Percentiles rank a stretch among this genome's conserved stretches.
Conservation (phyloP, 345 rosid genomes). For the Hirschfeldia incana region DNA sequence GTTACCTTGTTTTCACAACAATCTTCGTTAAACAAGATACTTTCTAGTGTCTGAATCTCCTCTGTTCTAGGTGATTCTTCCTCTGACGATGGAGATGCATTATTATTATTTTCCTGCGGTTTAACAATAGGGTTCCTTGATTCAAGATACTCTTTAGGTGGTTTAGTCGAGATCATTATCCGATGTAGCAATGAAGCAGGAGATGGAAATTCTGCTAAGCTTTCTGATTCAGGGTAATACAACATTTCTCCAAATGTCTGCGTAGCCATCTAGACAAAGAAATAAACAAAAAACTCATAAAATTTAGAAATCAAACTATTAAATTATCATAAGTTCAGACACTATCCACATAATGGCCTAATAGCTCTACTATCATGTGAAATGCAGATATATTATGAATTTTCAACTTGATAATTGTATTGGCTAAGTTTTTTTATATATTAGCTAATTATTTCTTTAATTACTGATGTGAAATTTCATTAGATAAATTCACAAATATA, state of each 20-base stretch:
- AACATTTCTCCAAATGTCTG: constrained; percentile 71
- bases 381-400: background rate
- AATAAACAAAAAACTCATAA: background rate
- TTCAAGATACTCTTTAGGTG: constrained; percentile 84
- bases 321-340: background rate
- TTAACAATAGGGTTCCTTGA: constrained; percentile 41
- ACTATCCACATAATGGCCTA: background rate
- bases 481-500: background rate
- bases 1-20: background rate
- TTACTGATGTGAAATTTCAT: background rate
- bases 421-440: background rate
- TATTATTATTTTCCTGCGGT: constrained; percentile 39
- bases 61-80: constrained; percentile 45
- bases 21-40: constrained; percentile 36
- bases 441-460: background rate
- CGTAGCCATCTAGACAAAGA: constrained; percentile 57
- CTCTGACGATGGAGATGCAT: constrained; percentile 45
- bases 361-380: background rate
- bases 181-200: constrained; percentile 72
- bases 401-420: background rate
- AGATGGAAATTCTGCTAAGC: constrained; percentile 73
- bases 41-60: constrained; percentile 34
- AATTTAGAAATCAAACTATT: background rate
- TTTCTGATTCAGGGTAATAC: constrained; percentile 61
- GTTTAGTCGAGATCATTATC: constrained; percentile 91